Conservation (phyloP, 78 protist species). For the Tieghemostelium lacteum region DNA sequence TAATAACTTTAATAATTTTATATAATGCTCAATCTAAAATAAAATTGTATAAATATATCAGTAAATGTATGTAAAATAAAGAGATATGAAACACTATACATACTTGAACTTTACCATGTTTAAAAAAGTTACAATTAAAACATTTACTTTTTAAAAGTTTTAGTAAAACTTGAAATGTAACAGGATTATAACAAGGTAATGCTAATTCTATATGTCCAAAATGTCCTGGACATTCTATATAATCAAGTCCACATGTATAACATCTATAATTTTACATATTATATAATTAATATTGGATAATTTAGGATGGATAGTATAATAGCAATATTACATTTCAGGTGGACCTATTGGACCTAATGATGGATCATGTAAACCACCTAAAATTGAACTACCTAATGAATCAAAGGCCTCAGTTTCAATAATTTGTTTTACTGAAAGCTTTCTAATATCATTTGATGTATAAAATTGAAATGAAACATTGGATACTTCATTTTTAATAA, state of each 20-base stretch:
- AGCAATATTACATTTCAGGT: conserved; percentile 18
- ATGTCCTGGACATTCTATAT: conserved; percentile 97
- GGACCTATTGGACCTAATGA: conserved; percentile 92
- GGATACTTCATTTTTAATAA: conserved; percentile 55
- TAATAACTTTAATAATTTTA: conserved; percentile 37
- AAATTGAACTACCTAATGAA: conserved; percentile 58
- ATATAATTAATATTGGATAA: not conserved
- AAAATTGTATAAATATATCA: not conserved
- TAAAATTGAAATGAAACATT: conserved; percentile 73
- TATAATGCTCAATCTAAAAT: conserved; percentile 24
- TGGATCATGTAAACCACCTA: conserved; percentile 94
- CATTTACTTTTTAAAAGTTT: conserved; percentile 88
- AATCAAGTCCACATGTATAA: conserved; percentile 85
- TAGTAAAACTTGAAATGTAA: conserved; percentile 70
- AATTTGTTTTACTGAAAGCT: conserved; percentile 58
- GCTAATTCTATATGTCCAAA: conserved; percentile 95
- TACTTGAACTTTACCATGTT: conserved; percentile 71
- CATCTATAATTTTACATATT: conserved; percentile 66
- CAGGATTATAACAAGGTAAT: conserved; percentile 92
- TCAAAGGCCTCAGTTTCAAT: conserved; percentile 85
- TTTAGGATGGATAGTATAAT: too few species aligned
- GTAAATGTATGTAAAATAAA: not conserved
- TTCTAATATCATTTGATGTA: conserved; percentile 79
- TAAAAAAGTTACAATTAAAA: conserved; percentile 88
- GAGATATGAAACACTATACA: conserved; percentile 6